Base-by-base conservation (phyloP, 768 basidiomycete species). In the Calocybe gangraenosa region DNA sequence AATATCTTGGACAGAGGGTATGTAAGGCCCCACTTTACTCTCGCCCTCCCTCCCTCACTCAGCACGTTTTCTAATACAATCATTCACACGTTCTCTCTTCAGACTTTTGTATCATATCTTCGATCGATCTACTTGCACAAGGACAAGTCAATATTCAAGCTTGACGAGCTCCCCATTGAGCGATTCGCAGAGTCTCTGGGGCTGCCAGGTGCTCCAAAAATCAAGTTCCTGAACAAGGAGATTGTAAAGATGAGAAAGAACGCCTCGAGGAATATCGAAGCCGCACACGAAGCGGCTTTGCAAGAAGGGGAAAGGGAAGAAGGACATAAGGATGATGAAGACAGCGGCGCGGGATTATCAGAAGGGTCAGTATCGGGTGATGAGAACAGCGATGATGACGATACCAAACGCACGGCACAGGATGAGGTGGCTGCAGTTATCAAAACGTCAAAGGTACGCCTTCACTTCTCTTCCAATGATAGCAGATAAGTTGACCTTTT, bases 31-130 rank as follows among this genome's bases (percentile, higher is more conserved):
- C n/a, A n/a, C n/a, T n/a, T n/a, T n/a, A n/a, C n/a, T n/a, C 33
- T 32, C 17, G 48, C 11, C 34, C 32, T 3, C 19, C 36, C 4
- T 37, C 37, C 28, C 18, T n/a, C 39, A 32, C 35, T n/a, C 23
- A 11, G 23, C 44, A 14, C 7, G 35, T 18, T 31, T 10, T 33
- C 6, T 18, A 35, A 7, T 6, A 22, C 21, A 28, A 28, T 28
- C 6, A 11, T 11, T 28, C 6, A 28, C 11, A 28, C 5, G 11
- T 6, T 11, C 11, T 6, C 25, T n/a, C n/a, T 35, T 4, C 58
- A 97, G 92, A 90, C 94, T 1, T 95, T 98, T 58, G 86, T 98
- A 7, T 95, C 94, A 11, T 99, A 99, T 62, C 70, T 97, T 52
- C 88, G 92, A 13, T 96, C 95, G 3, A 70, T 99, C 18, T 75